Percentiles rank a stretch among this genome's conserved stretches.
phyloP scores from a whole-genome alignment of 2,329 filamentous ascomycete genomes.

The Gyromitra esculenta region DNA sequence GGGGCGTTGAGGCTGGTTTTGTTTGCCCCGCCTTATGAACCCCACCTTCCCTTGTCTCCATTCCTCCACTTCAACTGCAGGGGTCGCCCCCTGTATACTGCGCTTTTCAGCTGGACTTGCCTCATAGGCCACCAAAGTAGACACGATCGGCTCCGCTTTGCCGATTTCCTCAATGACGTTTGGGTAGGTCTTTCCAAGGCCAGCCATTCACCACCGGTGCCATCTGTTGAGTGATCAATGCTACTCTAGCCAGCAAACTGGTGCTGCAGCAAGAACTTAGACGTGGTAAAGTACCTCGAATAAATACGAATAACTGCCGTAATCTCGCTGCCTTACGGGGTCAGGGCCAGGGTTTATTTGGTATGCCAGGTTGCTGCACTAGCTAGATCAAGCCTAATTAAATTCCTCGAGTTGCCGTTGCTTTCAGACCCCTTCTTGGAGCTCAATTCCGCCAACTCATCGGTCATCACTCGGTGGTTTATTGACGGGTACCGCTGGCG shows the following conservation, averaged over 20 bases:
- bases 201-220: background rate
- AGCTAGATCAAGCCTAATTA: background rate
- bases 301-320: background rate
- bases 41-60: constrained; percentile 20
- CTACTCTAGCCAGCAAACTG: background rate
- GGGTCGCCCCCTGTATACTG: background rate
- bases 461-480: background rate
- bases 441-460: background rate
- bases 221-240: constrained; percentile 4
- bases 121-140: background rate
- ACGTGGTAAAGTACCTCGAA: too few species aligned
- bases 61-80: background rate
- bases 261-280: constrained; percentile 6
- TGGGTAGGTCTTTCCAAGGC: background rate
- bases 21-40: constrained; percentile 36
- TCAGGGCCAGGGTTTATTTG: background rate
- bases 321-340: constrained; percentile 4
- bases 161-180: constrained; percentile 10
- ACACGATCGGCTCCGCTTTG: background rate
- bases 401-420: too few species aligned
- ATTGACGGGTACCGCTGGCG: too few species aligned
- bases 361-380: background rate
- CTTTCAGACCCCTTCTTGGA: too few species aligned
- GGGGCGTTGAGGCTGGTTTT: constrained; percentile 16
- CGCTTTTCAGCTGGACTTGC: background rate